Base-by-base conservation (phyloP, 2,329 filamentous ascomycete species). In the Phialophora tarda region DNA sequence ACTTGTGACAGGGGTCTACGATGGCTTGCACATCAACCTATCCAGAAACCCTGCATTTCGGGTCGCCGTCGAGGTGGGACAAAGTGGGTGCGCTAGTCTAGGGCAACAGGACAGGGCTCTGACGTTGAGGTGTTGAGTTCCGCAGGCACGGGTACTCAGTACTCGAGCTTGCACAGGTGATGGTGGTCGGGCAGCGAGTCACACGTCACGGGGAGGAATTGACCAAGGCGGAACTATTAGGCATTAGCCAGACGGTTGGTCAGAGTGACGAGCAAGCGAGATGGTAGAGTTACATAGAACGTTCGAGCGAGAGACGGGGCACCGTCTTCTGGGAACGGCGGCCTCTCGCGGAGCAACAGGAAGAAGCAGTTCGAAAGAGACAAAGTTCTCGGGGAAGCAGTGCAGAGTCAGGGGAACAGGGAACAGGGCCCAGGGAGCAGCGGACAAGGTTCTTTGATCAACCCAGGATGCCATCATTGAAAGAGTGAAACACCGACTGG, bases 271-370 rank as follows among this genome's bases (percentile, higher is more conserved):
- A 12, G 30, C 56, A 59, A 64, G 62, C 56, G 62, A 59, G 48
- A 63, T 59, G 62, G 54, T 38, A 63, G 62, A 41, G 62, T 59
- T 63, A 54, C 62, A 57, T 54, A n/a, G 38, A 21, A 23, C 28
- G 2, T 12, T n/a, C 17, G 23, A 30, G 28, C 26, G 51, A 55
- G 24, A 26, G 23, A 17, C 12, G 48, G 23, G 53, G 32, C 59
- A 60, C 23, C 14, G 58, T 26, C 47, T 48, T 26, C 34, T 23
- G 12, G 21, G 30, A 56, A 14, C 26, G 28, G 26, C 17, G 23
- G 38, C 38, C 38, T n/a, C 17, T 17, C 38, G 38, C 38, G 38
- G 38, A 44, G 38, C 38, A 44, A 44, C 14, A n/a, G 38, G 51
- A 21, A 53, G 38, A 32, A 55, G 26, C 14, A 47, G 44, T 50